These are phyloP conservation scores for Skeletonema costatum DNA, from an alignment of 108 stramenopile genomes.

Conservation along the genomic window DNA sequence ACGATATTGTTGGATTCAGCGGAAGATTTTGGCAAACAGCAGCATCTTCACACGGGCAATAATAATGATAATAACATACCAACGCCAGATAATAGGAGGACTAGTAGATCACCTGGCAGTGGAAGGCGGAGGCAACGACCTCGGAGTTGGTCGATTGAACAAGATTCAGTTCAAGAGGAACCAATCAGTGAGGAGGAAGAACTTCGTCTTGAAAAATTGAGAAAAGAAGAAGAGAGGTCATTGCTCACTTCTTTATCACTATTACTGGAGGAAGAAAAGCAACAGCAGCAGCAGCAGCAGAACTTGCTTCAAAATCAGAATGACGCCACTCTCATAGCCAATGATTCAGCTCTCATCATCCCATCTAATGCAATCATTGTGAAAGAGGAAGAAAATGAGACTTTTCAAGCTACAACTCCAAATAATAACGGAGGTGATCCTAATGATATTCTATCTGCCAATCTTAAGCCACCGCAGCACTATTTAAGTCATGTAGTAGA, in stretches of 20 bases:
- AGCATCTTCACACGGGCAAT: neutral
- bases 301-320: neutral
- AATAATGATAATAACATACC: neutral
- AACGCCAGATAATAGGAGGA: neutral
- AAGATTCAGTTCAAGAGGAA: neutral
- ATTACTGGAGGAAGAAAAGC: conserved; percentile 31
- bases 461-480: conserved; percentile 47
- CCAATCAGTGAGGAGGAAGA: conserved; percentile 1
- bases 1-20: conserved; percentile 72
- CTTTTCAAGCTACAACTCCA: neutral
- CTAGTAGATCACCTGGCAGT: neutral
- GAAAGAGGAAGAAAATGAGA: neutral
- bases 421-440: conserved; percentile 9
- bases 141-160: conserved; percentile 15
- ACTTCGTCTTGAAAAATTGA: neutral
- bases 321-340: neutral
- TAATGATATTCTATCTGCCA: conserved; percentile 19
- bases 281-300: neutral
- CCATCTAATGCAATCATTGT: conserved; percentile 7
- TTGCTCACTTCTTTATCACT: conserved; percentile 28
- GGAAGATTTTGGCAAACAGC: conserved; percentile 3
- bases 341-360: neutral
- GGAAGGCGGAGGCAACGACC: conserved; percentile 37
- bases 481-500: conserved; percentile 37
- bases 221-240: conserved; percentile 18